Evolutionary conservation across 768 basidiomycete species (phyloP).

Genomic region (Boletus reticuloceps): DNA sequence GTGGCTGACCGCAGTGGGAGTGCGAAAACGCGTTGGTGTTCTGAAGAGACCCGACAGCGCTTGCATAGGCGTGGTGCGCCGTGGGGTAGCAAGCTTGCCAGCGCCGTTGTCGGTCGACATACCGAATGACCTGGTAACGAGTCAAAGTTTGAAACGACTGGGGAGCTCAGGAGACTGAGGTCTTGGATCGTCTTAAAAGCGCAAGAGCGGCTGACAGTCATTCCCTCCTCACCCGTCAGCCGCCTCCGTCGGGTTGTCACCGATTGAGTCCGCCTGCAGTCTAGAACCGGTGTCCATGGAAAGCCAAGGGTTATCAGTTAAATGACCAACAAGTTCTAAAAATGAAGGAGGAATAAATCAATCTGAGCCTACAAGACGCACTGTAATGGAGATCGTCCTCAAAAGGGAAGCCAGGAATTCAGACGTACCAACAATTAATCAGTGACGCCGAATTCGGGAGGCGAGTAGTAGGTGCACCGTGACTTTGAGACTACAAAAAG

Average conservation of each 20-base stretch:
- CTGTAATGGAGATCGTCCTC: no score
- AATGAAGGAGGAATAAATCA: no score
- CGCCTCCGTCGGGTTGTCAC: not conserved
- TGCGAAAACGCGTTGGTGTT: conserved; percentile 23
- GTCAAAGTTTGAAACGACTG: not conserved
- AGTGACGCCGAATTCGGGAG: no score
- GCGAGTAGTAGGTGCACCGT: no score
- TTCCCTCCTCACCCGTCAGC: conserved; percentile 1
- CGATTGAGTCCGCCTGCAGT: not conserved
- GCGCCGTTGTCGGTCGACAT: conserved; percentile 8
- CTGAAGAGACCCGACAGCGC: conserved; percentile 20
- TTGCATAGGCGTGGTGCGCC: conserved; percentile 10
- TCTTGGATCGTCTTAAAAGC: not conserved
- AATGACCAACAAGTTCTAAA: no score
- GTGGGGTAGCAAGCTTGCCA: conserved; percentile 6
- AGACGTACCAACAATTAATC: no score
- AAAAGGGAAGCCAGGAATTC: no score
- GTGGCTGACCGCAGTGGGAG: conserved; percentile 17
- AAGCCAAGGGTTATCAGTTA: not conserved
- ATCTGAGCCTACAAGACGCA: no score
- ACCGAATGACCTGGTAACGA: not conserved
- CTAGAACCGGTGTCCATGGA: not conserved
- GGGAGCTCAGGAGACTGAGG: not conserved
- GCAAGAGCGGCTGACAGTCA: conserved; percentile 8
- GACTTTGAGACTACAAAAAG: no score